Evolutionary conservation across 2,329 filamentous ascomycete genomes (phyloP), one percentile per base, ranked within the genome.

Genomic region (Colletotrichum acutatum): DNA sequence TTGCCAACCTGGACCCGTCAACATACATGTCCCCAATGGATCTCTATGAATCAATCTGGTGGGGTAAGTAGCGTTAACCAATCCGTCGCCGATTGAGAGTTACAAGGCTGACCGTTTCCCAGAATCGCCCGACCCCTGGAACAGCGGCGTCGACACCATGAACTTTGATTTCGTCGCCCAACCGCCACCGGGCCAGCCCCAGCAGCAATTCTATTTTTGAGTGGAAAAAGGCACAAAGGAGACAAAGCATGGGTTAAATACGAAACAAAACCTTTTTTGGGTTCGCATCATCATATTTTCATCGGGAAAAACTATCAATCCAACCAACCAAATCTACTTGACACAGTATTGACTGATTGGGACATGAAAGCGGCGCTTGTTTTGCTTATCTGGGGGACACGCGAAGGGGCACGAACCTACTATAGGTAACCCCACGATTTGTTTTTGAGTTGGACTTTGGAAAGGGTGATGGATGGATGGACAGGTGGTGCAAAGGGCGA

Each of bases 41-140:
- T 73, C 82, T 92, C 0, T 92, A 91, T 78, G 90, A 92, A 77
- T 91, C 90, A 4, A 92, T 92, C 58, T 92, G 91, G 83, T 91
- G 90, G 86, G 90, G 90, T 91, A 81, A 79, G 88, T 84, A 34
- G 14, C 46, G 28, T 49, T 49, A 7, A 12, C 8, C 12, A 24
- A 26, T 9, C 77, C 78, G 72, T 77, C 58, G 3, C 61, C 59
- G 68, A 61, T n/a, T 16, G 22, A 73, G 28, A 42, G 74, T 57
- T 67, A 57, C 19, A 6, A 37, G 4, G 11, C 60, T 71, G 58
- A 64, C 58, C 12, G 11, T 5, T 42, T 24, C n/a, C 6, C 73
- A 90, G 89, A 90, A 84, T 89, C 88, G 2, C 88, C 88, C 5
- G 88, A 90, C 77, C 87, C 89, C 0, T 90, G 89, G 84, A 90